Conservation (phyloP, 352 stramenopile genomes). For the Phytophthora pisi region DNA sequence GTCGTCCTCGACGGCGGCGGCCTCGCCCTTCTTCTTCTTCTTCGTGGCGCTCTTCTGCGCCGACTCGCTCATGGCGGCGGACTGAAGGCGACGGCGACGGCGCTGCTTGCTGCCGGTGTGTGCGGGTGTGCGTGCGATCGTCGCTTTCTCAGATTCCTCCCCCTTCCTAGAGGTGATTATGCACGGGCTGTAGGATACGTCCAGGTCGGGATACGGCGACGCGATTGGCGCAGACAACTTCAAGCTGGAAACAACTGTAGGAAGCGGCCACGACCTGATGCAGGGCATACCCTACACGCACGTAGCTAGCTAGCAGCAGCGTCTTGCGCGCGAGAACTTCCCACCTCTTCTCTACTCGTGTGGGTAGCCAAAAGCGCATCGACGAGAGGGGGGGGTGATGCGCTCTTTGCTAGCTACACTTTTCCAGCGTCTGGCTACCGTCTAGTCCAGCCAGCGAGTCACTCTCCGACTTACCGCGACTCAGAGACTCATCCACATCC, state of each 20-base stretch:
- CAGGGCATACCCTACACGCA: no score
- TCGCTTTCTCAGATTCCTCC: slow-evolving; percentile 7
- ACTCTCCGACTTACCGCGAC: slow-evolving; percentile 5
- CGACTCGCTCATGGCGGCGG: slow-evolving; percentile 24
- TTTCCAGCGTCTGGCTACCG: no score
- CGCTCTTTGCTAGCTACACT: slow-evolving; percentile 15
- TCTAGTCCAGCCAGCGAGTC: background rate
- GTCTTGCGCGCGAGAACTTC: no score
- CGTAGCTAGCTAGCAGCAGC: no score
- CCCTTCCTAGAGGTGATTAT: background rate
- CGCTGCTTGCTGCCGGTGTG: background rate
- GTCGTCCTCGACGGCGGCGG: slow-evolving; percentile 3
- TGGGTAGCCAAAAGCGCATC: no score
- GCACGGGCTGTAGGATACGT: background rate
- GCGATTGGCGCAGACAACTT: background rate
- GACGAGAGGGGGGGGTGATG: background rate
- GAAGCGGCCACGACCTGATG: background rate
- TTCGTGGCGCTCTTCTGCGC: slow-evolving; percentile 6
- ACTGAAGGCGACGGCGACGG: background rate
- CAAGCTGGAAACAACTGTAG: background rate
- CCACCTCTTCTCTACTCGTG: no score
- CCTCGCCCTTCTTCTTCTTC: slow-evolving; percentile 28
- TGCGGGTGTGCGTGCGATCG: background rate
- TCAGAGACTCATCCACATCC: background rate
- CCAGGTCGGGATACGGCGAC: background rate